Evolutionary conservation across 2,329 filamentous ascomycete genomes (phyloP), one percentile per base, ranked within the genome.

Genomic region (Colletotrichum gigasporum): DNA sequence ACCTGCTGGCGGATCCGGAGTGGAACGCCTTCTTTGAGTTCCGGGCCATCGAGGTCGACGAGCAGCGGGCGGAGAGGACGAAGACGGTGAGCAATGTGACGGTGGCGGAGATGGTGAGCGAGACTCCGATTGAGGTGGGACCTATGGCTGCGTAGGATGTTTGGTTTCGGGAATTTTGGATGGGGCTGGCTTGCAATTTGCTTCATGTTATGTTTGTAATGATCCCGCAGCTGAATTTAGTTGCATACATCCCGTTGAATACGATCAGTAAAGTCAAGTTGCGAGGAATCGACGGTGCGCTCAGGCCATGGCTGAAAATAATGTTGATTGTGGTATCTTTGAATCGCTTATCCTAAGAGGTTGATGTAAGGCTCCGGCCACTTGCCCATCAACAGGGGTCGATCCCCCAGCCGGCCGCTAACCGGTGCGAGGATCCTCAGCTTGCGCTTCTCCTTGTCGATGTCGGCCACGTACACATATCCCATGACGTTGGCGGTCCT

Each of bases 381-480:
- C 61, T 82, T 88, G 8, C 93, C 94, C 89, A 92, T 91, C 16
- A 98, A 83, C 71, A 98, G 82, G 5, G 95, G 94, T 72, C 90
- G 85, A 69, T 91, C 87, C 1, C 93, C 93, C 64, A 97, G 83
- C 63, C 91, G 85, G 2, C 94, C 94, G 54, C 91, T 92, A 66
- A 97, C 89, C 2, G 96, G 96, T 16, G 92, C 90, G 63, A 99
- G 80, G 18, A 98, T 83, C 72, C 92, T 91, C 30, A 97, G 83
- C 75, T 92, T 91, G 69, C 89, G 89, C 76, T 91, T 91, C 70
- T 91, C 90, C 73, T 93, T 91, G 72, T 99, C 94, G 4, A 98
- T 93, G 66, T 97, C 93, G 1, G 93, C 91, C 14, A 98, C 91
- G 72, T 97, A 97, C 28, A 97, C 86, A 73, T 97, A 99, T 0